A percentile compares a stretch with the other conserved stretches of the same genome.
These are phyloP conservation scores for Hypoxylon lienhwacheense DNA, from an alignment of 495 filamentous ascomycete species.

Conservation along the genomic window DNA sequence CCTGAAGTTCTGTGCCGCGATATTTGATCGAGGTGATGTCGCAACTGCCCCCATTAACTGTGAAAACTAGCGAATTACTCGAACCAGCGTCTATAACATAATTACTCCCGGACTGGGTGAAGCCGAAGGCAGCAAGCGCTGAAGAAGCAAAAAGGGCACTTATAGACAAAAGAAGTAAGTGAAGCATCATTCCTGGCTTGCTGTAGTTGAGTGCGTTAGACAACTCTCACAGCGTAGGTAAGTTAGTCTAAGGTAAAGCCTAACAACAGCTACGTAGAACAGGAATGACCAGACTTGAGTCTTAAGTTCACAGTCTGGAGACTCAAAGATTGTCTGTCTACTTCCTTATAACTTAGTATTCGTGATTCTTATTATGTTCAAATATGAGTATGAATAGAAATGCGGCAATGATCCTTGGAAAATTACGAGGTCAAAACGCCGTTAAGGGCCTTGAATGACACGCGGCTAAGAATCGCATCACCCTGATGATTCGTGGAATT, in stretches of 20 bases:
- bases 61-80: slow-evolving; percentile 57
- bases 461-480: not conserved
- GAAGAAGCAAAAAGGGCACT: slow-evolving; percentile 42
- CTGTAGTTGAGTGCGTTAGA: not conserved
- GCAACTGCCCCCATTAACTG: slow-evolving; percentile 58
- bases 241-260: not conserved
- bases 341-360: no score
- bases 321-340: no score
- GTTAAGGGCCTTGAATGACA: not conserved
- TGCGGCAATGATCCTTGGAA: slow-evolving; percentile 12
- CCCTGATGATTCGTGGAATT: slow-evolving; percentile 18
- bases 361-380: no score
- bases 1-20: slow-evolving; percentile 61
- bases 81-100: slow-evolving; percentile 60
- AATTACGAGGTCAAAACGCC: slow-evolving; percentile 24
- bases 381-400: no score
- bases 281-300: not conserved
- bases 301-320: no score
- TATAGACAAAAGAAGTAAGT: slow-evolving; percentile 31
- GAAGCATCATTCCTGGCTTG: slow-evolving; percentile 8
- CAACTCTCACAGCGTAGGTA: not conserved
- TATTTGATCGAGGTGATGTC: slow-evolving; percentile 66
- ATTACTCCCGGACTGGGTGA: slow-evolving; percentile 45
- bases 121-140: slow-evolving; percentile 46
- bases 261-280: not conserved